A percentile compares a stretch with the other conserved stretches of the same genome.
Evolutionary conservation across 257 asterid genomes (phyloP).

Genomic region (Verbascum thapsus): DNA sequence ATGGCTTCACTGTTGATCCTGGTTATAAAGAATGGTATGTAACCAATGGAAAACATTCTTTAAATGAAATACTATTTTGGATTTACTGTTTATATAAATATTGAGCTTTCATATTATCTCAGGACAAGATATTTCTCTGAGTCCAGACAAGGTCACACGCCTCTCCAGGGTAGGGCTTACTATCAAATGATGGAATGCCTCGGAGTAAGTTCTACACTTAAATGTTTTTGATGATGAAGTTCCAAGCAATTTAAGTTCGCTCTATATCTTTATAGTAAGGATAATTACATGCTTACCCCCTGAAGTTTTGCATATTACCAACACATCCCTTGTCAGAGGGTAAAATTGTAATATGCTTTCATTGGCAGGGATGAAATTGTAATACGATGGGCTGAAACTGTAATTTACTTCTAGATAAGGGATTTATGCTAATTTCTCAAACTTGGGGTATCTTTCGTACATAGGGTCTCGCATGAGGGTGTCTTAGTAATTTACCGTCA

Average conservation of each 20-base stretch:
- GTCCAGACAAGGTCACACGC: constrained; percentile 94
- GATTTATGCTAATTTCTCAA: too few species aligned
- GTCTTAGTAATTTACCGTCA: too few species aligned
- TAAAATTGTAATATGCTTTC: too few species aligned
- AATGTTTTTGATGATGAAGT: neutral
- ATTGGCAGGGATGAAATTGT: too few species aligned
- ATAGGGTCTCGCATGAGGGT: too few species aligned
- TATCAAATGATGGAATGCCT: constrained; percentile 99
- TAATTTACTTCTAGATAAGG: too few species aligned
- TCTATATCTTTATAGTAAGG: neutral
- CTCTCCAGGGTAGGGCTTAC: constrained; percentile 90
- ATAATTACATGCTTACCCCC: too few species aligned
- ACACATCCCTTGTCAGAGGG: too few species aligned
- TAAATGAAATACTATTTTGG: neutral
- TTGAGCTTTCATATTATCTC: constrained; percentile 36
- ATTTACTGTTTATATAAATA: constrained; percentile 7
- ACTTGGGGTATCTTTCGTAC: too few species aligned
- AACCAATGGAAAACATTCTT: constrained; percentile 16
- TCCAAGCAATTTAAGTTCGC: neutral
- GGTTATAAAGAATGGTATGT: constrained; percentile 87
- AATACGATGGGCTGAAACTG: too few species aligned
- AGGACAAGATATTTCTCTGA: constrained; percentile 98
- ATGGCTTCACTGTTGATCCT: constrained; percentile 99
- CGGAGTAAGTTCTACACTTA: constrained; percentile 61
- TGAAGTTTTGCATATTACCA: too few species aligned